Conservation (phyloP, 371 early-diverging fungal species). For the Zancudomyces culisetae region DNA sequence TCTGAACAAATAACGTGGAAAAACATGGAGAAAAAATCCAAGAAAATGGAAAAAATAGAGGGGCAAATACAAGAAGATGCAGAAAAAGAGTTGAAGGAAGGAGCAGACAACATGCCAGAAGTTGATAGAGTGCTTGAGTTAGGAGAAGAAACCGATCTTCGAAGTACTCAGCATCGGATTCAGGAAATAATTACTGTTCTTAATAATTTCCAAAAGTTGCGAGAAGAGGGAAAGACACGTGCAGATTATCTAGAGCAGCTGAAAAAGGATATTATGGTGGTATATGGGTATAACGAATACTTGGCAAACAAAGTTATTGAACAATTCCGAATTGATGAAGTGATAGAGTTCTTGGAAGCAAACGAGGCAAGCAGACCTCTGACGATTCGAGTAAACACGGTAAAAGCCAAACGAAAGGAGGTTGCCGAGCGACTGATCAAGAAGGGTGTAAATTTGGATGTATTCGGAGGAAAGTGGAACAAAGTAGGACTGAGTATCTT, state of each 20-base stretch:
- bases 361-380: slow-evolving; percentile 96
- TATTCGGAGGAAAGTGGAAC: slow-evolving; percentile 77
- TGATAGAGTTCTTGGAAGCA: slow-evolving; percentile 96
- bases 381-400: slow-evolving; percentile 93
- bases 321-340: slow-evolving; percentile 76
- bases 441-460: slow-evolving; percentile 96
- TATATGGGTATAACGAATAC: slow-evolving; percentile 92
- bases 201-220: slow-evolving; percentile 63
- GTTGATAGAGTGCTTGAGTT: slow-evolving; percentile 10
- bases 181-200: slow-evolving; percentile 72
- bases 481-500: slow-evolving; percentile 83
- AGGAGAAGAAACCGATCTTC: too few species aligned
- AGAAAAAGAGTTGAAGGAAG: slow-evolving; percentile 3
- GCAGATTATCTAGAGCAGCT: slow-evolving; percentile 32
- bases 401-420: slow-evolving; percentile 86
- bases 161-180: slow-evolving; percentile 47
- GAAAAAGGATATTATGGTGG: slow-evolving; percentile 63
- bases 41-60: slow-evolving; percentile 38
- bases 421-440: slow-evolving; percentile 84
- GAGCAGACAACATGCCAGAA: slow-evolving; percentile 22
- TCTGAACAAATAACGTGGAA: slow-evolving; percentile 7
- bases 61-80: slow-evolving; percentile 28
- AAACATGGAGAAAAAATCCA: slow-evolving; percentile 43
- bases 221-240: slow-evolving; percentile 31
- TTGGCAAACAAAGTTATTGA: slow-evolving; percentile 82